phyloP scores from a whole-genome alignment of 2,329 filamentous ascomycete species.

The Tolypocladium tundrense region DNA sequence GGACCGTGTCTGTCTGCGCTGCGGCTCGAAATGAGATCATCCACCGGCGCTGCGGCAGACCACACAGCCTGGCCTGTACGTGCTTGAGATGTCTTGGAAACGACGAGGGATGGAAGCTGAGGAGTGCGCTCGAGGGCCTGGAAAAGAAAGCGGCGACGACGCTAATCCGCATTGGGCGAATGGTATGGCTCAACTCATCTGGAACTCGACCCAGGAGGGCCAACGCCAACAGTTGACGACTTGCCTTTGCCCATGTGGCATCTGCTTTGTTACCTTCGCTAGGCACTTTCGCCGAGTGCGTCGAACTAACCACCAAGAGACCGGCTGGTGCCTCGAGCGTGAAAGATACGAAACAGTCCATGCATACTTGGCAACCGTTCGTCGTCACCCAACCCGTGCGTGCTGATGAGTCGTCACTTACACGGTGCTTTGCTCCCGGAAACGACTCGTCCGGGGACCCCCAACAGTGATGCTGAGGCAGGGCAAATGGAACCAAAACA shows the following conservation, averaged over 20 bases:
- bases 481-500: neutral
- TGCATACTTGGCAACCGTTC: neutral
- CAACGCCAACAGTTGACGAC: neutral
- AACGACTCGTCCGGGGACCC: too few species aligned
- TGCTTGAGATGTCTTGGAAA: neutral
- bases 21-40: neutral
- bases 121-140: neutral
- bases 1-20: neutral
- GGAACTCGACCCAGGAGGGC: neutral
- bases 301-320: neutral
- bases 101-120: neutral
- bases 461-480: neutral
- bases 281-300: neutral
- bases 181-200: neutral
- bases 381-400: too few species aligned
- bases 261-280: neutral
- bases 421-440: too few species aligned
- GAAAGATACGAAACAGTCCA: neutral
- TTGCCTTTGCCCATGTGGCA: neutral
- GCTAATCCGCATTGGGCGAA: neutral
- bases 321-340: neutral
- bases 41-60: neutral
- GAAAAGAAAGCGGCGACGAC: neutral
- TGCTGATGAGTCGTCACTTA: too few species aligned
- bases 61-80: neutral